Evolutionary conservation across 2,329 filamentous ascomycete species (phyloP).

Genomic region (Aspergillus glaucus): DNA sequence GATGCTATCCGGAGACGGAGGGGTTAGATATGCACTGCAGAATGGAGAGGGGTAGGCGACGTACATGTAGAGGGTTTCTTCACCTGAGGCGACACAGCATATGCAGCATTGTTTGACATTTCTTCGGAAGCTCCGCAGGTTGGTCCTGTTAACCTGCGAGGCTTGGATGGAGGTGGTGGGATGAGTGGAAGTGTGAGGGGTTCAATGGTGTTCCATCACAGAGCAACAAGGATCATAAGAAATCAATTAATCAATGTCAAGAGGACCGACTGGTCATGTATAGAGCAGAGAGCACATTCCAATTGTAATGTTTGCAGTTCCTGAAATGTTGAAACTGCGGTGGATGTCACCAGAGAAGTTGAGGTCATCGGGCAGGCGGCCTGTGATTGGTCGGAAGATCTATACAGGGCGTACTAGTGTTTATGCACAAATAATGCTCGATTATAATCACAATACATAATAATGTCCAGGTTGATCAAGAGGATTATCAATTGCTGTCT

Average conservation of each 20-base stretch:
- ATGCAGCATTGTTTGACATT: constrained; percentile 28
- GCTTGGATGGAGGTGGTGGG: neutral
- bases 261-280: neutral
- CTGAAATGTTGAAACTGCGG: too few species aligned
- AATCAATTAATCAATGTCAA: too few species aligned
- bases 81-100: constrained; percentile 22
- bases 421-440: too few species aligned
- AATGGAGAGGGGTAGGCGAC: constrained; percentile 1
- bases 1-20: constrained; percentile 23
- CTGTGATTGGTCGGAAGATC: neutral
- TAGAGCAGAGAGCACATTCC: neutral
- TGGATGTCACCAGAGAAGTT: neutral
- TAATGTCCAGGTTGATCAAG: too few species aligned
- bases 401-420: neutral
- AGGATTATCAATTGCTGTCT: too few species aligned
- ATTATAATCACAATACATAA: too few species aligned
- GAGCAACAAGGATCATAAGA: neutral
- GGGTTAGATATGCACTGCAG: neutral
- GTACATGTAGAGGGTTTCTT: constrained; percentile 28
- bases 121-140: constrained; percentile 5
- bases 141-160: constrained; percentile 2
- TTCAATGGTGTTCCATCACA: neutral
- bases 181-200: neutral
- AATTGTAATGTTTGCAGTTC: neutral
- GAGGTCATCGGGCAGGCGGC: neutral